Evolutionary conservation across 768 basidiomycete species (phyloP).

Genomic region (Piloderma croceum): DNA sequence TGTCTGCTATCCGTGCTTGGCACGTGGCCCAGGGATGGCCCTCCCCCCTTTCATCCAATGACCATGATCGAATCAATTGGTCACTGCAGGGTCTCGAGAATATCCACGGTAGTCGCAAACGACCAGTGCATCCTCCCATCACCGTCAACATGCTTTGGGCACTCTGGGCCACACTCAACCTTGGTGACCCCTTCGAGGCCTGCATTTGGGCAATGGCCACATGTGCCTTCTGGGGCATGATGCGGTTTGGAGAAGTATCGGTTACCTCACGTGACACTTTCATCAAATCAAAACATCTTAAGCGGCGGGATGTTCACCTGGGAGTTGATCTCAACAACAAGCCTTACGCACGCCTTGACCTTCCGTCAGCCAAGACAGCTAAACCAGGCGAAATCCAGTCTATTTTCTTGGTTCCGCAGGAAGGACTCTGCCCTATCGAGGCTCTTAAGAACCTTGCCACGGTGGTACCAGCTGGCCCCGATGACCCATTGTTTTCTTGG

Average conservation of each 20-base stretch:
- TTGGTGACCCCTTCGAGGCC: slow-evolving; percentile 32
- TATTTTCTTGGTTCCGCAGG: slow-evolving; percentile 21
- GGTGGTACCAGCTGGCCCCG: slow-evolving; percentile 20
- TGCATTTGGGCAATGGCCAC: too few relatives aligned
- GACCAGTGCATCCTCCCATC: slow-evolving; percentile 27
- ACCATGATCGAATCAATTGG: slow-evolving; percentile 20
- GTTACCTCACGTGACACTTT: slow-evolving; percentile 20
- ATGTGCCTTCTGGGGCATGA: slow-evolving; percentile 36
- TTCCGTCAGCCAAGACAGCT: too few relatives aligned
- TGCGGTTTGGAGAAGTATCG: slow-evolving; percentile 34
- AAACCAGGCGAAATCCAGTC: slow-evolving; percentile 26
- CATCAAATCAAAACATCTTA: slow-evolving; percentile 19
- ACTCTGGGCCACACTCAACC: slow-evolving; percentile 15
- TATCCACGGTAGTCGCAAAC: slow-evolving; percentile 10
- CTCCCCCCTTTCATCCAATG: slow-evolving; percentile 18
- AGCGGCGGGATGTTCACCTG: slow-evolving; percentile 14
- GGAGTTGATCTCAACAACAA: slow-evolving; percentile 19
- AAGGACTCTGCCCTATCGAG: slow-evolving; percentile 22
- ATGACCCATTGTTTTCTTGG: slow-evolving; percentile 34
- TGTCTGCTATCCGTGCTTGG: slow-evolving; percentile 33
- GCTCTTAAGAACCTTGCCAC: slow-evolving; percentile 26
- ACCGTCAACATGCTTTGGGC: slow-evolving; percentile 27
- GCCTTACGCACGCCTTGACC: slow-evolving; percentile 24
- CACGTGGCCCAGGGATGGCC: slow-evolving; percentile 36
- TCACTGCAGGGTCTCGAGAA: slow-evolving; percentile 26